Conservation (phyloP, 1,139 yeast species). For the Saccharomyces hybrid region DNA sequence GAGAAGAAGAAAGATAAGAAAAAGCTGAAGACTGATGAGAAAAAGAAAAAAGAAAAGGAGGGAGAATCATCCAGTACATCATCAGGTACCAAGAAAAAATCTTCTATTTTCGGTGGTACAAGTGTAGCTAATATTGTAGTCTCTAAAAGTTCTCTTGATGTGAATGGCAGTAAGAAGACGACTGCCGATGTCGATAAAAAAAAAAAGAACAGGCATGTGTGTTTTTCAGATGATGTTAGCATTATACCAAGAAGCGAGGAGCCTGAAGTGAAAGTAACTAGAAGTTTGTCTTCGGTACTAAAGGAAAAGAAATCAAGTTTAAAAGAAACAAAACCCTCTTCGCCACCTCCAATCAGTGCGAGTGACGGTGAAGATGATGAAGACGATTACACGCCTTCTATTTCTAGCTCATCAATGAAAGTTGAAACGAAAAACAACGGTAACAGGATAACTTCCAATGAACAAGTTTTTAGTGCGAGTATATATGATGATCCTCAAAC, state of each 20-base stretch:
- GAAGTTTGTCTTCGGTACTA: background rate
- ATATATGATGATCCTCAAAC: background rate
- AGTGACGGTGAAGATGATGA: background rate
- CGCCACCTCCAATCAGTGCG: background rate
- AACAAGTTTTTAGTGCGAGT: background rate
- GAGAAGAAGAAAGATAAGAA: constrained; percentile 2
- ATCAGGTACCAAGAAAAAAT: constrained; percentile 26
- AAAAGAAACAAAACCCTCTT: background rate
- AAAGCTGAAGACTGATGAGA: constrained; percentile 1
- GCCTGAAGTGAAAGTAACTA: background rate
- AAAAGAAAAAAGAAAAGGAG: constrained; percentile 1
- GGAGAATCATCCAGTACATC: background rate
- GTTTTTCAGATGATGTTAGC: constrained; percentile 16
- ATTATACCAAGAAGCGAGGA: constrained; percentile 9
- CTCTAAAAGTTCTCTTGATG: constrained; percentile 16
- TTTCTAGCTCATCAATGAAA: background rate
- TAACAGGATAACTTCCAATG: background rate
- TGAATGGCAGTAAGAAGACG: constrained; percentile 5
- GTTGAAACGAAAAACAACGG: background rate
- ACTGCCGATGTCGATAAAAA: constrained; percentile 3
- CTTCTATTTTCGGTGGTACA: constrained; percentile 28
- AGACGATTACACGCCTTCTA: background rate
- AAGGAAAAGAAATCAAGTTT: background rate
- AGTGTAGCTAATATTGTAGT: constrained; percentile 6
- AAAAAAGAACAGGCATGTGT: constrained; percentile 13